Evolutionary conservation across 176 grass and related monocot genomes (phyloP), one percentile per base, ranked within the genome.

Genomic region (Melocanna baccifera): DNA sequence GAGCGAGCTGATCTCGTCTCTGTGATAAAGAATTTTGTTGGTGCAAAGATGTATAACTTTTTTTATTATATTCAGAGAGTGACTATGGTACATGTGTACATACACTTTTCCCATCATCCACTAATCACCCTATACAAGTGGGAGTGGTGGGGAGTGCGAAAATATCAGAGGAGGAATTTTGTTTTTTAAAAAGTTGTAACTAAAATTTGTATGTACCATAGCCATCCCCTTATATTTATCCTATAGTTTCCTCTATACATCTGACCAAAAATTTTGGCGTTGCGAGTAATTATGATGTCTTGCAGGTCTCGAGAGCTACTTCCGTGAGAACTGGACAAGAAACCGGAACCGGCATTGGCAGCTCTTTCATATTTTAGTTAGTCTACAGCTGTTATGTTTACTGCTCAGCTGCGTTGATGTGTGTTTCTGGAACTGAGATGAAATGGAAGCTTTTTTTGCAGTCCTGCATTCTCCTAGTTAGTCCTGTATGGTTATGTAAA

Each of bases 361-460:
- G 75, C 53, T 79, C 18, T 15, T 72, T 68, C 4, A 34, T 19
- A 23, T 72, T 26, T 84, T 80, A 75, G 84, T 69, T 83, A 79
- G 84, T 69, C 79, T 83, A 18, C 61, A 63, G 9, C 7, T 55
- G 56, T 58, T 73, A 71, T 10, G 14, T 73, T 58, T 73, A 83
- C 11, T 23, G 15, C 7, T 57, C 69, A 67, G 30, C 40, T 62
- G 57, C 9, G 1, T 23, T 34, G n/a, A 68, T 52, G 62, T 50
- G n/a, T 48, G 63, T 48, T 81, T 81, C 41, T 68, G 30, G 4
- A 39, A 62, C 29, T 10, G 78, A 58, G 39, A 68, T 51, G n/a
- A 76, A 61, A 87, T 22, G 66, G 20, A 70, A 72, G 62, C 71
- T 34, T 68, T 70, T 67, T 58, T 73, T 26, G 50, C 20, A 5